These are phyloP conservation scores for Mycothermus thermophilus DNA, from an alignment of 495 filamentous ascomycete genomes.

Conservation along the genomic window DNA sequence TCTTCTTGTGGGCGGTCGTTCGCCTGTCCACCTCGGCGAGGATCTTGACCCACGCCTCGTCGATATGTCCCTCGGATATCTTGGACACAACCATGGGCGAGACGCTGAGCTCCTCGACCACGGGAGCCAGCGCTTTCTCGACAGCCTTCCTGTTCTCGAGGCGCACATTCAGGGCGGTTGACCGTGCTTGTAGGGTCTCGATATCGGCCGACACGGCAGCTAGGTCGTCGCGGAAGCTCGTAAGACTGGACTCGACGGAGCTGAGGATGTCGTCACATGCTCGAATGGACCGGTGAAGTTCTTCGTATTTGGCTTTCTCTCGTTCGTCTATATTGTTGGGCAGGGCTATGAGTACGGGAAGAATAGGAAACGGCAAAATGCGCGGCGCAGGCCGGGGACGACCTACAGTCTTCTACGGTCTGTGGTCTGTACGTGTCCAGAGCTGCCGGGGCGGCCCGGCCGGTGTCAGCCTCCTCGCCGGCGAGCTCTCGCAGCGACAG, in stretches of 20 bases:
- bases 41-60: conserved; percentile 77
- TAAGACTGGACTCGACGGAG: conserved; percentile 83
- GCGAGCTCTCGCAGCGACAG: conserved; percentile 64
- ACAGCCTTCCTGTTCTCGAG: conserved; percentile 80
- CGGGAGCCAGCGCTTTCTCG: conserved; percentile 74
- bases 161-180: conserved; percentile 68
- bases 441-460: conserved; percentile 15
- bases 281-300: conserved; percentile 75
- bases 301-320: conserved; percentile 80
- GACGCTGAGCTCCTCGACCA: conserved; percentile 83
- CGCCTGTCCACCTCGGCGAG: conserved; percentile 74
- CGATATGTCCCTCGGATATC: conserved; percentile 77
- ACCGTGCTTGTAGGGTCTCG: conserved; percentile 78
- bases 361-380: conserved; percentile 4
- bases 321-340: conserved; percentile 46
- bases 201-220: conserved; percentile 88
- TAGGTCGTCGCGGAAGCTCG: conserved; percentile 83
- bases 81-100: conserved; percentile 67
- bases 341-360: conserved; percentile 17
- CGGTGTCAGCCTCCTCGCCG: conserved; percentile 26
- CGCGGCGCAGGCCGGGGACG: conserved; percentile 7
- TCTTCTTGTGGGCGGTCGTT: conserved; percentile 52
- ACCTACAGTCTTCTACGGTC: conserved; percentile 63
- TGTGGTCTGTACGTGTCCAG: conserved; percentile 47
- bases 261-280: conserved; percentile 87